Evolutionary conservation across 148 eudicot species (phyloP), one percentile per base, ranked within the genome.

Genomic region (Amaranthus hypochondriacus): DNA sequence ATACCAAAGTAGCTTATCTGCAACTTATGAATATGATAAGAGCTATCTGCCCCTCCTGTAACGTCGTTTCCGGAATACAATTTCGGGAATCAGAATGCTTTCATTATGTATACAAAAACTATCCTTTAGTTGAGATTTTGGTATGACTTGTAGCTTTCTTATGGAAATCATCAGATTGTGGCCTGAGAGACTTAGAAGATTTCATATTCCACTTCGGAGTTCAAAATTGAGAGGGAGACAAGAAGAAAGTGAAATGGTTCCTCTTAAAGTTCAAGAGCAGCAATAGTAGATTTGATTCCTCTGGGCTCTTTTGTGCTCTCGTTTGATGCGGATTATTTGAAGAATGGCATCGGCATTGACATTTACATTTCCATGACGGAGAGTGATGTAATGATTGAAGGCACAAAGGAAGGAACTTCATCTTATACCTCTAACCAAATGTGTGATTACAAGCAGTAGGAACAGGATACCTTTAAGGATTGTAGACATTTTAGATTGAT

Each of bases 131-230:
- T 59, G 52, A 59, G n/a, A n/a, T 42, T 69, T 50, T 67, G 69
- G 73, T 66, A 64, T 74, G 64, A 62, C 52, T 61, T 39, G 52
- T 68, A 43, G 5, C 69, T 6, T 21, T 44, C 62, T 67, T 51
- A 6, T 55, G 21, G 48, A 60, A 58, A 56, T 78, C 58, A 59
- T 48, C 84, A 92, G 97, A 78, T 81, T 83, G 68, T 83, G 76
- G 81, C 96, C 98, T n/a, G 96, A 90, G 81, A 79, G 89, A 13
- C 72, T 86, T 11, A 76, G 87, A 68, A 90, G 85, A 82, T 90
- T 86, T 86, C 74, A 84, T 21, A 87, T 92, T 55, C 75, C 78
- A 58, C 75, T 79, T 5, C 87, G 85, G 77, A 79, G 80, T 71
- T 77, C 86, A 62, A 86, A 76, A 70, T 47, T 75, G 58, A 80